A percentile compares a stretch with the other conserved stretches of the same genome.
Conservation (phyloP, 768 basidiomycete genomes). For the button mushroom (Agaricus bisporus) region DNA sequence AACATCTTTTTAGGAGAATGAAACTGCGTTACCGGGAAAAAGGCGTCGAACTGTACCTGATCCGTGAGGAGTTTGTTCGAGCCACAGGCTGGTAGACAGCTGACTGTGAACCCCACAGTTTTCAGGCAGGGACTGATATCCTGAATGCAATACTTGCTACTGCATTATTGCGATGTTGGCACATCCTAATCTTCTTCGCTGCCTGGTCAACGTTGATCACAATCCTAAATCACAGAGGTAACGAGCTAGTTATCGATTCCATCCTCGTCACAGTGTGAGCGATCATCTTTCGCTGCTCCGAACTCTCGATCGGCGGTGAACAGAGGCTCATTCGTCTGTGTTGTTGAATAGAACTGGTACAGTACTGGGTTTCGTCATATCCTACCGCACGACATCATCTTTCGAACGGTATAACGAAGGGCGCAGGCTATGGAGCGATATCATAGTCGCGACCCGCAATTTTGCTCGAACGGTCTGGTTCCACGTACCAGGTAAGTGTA, state of each 20-base stretch:
- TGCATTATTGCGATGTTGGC: conserved; percentile 57
- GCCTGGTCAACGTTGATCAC: conserved; percentile 57
- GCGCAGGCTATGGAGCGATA: conserved; percentile 60
- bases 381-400: conserved; percentile 65
- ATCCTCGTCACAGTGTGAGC: conserved; percentile 33
- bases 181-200: conserved; percentile 57
- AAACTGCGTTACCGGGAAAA: conserved; percentile 26
- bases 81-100: not conserved
- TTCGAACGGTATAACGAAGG: conserved; percentile 79
- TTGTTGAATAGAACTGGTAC: conserved; percentile 41
- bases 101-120: conserved; percentile 15
- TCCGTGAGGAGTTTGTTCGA: conserved; percentile 24
- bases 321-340: not conserved
- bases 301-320: conserved; percentile 14
- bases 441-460: conserved; percentile 49
- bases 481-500: conserved; percentile 52
- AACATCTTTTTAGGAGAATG: conserved; percentile 16
- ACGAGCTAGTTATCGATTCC: conserved; percentile 34
- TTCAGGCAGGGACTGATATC: conserved; percentile 33
- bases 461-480: conserved; percentile 64
- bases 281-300: conserved; percentile 37
- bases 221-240: conserved; percentile 41
- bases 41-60: conserved; percentile 27
- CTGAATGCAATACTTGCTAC: conserved; percentile 38
- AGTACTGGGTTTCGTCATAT: conserved; percentile 72